These are phyloP conservation scores for Tympanopsis confertula DNA, from an alignment of 2,329 filamentous ascomycete species.

Conservation along the genomic window DNA sequence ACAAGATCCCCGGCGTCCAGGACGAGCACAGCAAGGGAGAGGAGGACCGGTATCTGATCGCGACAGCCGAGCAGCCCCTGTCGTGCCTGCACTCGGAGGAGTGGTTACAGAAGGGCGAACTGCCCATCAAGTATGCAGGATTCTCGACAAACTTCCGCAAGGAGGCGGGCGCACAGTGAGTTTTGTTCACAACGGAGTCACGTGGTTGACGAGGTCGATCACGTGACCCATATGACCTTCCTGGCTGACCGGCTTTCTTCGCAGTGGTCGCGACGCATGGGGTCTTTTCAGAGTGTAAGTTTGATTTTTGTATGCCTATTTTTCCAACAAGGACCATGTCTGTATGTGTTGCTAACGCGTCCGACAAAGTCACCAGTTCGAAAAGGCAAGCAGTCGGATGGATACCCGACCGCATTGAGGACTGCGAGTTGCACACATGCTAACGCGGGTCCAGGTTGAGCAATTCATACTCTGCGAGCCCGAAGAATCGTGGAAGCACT, in stretches of 20 bases:
- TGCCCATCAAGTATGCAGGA: constrained; percentile 83
- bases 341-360: too few species aligned
- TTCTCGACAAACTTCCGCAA: constrained; percentile 93
- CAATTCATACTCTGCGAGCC: constrained; percentile 74
- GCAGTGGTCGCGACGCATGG: constrained; percentile 92
- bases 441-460: constrained; percentile 40
- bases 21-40: constrained; percentile 57
- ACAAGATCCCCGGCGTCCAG: constrained; percentile 87
- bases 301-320: too few species aligned
- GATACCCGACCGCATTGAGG: not conserved
- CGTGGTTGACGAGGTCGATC: too few species aligned
- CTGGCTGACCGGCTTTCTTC: too few species aligned
- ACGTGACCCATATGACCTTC: too few species aligned
- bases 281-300: constrained; percentile 93
- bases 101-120: constrained; percentile 74
- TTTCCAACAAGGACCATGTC: too few species aligned
- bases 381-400: constrained; percentile 47
- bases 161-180: constrained; percentile 84
- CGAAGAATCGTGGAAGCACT: constrained; percentile 83
- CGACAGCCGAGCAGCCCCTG: constrained; percentile 88
- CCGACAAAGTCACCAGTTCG: constrained; percentile 99
- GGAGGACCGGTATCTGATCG: constrained; percentile 71
- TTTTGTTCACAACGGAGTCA: too few species aligned
- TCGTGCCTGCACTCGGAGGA: constrained; percentile 87
- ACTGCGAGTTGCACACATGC: constrained; percentile 28